These are phyloP conservation scores for Verticillium alfalfae DNA, from an alignment of 2,329 filamentous ascomycete species.

Conservation along the genomic window DNA sequence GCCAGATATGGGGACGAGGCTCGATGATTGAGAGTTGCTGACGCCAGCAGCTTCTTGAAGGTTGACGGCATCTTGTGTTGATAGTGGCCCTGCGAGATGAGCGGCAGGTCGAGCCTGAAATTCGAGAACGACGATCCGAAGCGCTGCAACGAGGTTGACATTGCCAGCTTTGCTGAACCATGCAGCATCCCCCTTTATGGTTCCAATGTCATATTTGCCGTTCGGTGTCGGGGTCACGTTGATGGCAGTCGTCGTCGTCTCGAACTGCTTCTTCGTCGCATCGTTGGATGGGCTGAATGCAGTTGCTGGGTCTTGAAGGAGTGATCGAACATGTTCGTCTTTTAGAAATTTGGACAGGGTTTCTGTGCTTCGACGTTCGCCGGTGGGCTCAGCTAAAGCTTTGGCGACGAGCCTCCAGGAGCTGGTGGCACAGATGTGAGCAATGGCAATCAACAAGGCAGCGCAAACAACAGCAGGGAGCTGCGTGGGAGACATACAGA, in stretches of 20 bases:
- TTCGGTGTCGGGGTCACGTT: constrained; percentile 67
- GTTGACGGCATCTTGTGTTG: constrained; percentile 72
- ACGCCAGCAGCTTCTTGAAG: constrained; percentile 68
- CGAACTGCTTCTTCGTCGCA: constrained; percentile 65
- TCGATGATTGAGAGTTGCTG: constrained; percentile 52
- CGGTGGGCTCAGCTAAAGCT: constrained; percentile 51
- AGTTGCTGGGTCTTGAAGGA: constrained; percentile 63
- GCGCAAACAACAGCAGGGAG: constrained; percentile 1
- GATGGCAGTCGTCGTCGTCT: constrained; percentile 81
- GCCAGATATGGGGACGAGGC: constrained; percentile 49
- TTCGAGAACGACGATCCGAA: constrained; percentile 77
- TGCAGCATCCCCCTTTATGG: constrained; percentile 77
- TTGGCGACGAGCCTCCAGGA: constrained; percentile 58
- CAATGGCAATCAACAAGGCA: constrained; percentile 1
- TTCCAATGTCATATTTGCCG: constrained; percentile 65
- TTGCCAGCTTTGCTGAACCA: constrained; percentile 78
- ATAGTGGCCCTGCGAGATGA: constrained; percentile 66
- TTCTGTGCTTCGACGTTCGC: constrained; percentile 44
- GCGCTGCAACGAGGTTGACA: constrained; percentile 75
- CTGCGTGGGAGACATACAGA: constrained; percentile 54
- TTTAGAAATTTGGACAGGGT: constrained; percentile 64
- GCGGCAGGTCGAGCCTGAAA: constrained; percentile 74
- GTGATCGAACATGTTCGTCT: constrained; percentile 60
- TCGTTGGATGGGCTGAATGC: constrained; percentile 60
- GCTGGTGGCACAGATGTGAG: constrained; percentile 24